These are phyloP conservation scores for Mortierella sp. DNA, from an alignment of 371 early-diverging fungal genomes.

Conservation along the genomic window DNA sequence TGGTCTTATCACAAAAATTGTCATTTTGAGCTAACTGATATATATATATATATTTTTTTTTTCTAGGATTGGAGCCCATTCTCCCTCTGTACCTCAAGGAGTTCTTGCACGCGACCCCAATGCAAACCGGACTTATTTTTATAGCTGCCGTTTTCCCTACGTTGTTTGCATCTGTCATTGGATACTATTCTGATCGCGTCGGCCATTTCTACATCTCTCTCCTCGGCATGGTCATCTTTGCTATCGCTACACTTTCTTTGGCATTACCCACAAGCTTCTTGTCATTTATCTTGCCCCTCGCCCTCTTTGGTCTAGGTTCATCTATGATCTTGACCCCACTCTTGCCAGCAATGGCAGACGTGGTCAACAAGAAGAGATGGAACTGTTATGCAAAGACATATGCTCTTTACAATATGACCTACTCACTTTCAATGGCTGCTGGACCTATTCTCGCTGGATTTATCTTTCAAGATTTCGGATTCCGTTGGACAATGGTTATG, in stretches of 20 bases:
- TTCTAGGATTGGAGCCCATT: slow-evolving; percentile 72
- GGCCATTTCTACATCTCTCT: slow-evolving; percentile 67
- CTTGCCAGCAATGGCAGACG: slow-evolving; percentile 70
- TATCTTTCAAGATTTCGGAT: slow-evolving; percentile 46
- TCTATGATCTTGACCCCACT: slow-evolving; percentile 69
- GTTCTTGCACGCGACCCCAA: slow-evolving; percentile 59
- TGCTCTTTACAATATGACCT: slow-evolving; percentile 44
- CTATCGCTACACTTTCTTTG: slow-evolving; percentile 63
- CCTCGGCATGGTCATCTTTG: slow-evolving; percentile 67
- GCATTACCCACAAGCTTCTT: slow-evolving; percentile 61
- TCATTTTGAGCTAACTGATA: neutral
- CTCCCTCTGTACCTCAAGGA: slow-evolving; percentile 70
- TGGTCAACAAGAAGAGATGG: slow-evolving; percentile 64
- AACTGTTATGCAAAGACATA: slow-evolving; percentile 44
- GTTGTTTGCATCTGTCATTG: slow-evolving; percentile 70
- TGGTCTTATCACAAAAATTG: neutral
- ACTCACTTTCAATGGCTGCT: slow-evolving; percentile 68
- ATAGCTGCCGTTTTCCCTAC: slow-evolving; percentile 75
- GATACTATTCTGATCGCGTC: slow-evolving; percentile 68
- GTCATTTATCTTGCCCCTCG: slow-evolving; percentile 64
- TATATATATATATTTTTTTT: neutral
- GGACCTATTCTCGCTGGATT: slow-evolving; percentile 71
- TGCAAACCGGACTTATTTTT: slow-evolving; percentile 70
- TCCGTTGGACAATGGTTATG: slow-evolving; percentile 50
- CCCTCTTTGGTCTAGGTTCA: slow-evolving; percentile 68